Evolutionary conservation across 331 rosid genomes (phyloP).

Genomic region (Quercus tomentella): DNA sequence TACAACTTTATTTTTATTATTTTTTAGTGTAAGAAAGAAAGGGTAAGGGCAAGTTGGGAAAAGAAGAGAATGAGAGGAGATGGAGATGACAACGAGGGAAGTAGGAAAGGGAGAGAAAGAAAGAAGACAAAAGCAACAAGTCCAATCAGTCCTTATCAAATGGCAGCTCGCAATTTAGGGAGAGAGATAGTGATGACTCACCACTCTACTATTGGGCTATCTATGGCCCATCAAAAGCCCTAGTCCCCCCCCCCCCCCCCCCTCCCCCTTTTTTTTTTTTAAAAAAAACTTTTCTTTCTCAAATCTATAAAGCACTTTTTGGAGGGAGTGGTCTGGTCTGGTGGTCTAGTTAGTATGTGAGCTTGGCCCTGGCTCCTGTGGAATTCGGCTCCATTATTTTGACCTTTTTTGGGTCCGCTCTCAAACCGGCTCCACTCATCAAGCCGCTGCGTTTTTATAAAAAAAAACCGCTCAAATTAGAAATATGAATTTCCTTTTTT

Average conservation of each 20-base stretch:
- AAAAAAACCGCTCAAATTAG: too few species aligned
- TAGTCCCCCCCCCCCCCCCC: background rate
- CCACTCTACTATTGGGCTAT: background rate
- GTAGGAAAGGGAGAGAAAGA: background rate
- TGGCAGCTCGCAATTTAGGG: slow-evolving; percentile 48
- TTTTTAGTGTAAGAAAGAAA: background rate
- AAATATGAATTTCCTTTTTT: too few species aligned
- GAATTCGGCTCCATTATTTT: too few species aligned
- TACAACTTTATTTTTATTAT: too few species aligned
- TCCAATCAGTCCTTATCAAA: slow-evolving; percentile 35
- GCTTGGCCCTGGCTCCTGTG: too few species aligned
- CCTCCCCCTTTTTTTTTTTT: fast-evolving
- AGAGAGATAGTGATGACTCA: slow-evolving; percentile 20
- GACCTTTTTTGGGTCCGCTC: too few species aligned
- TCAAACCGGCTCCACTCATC: too few species aligned
- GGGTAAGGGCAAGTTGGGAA: background rate
- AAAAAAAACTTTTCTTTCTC: too few species aligned
- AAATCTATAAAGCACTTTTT: too few species aligned
- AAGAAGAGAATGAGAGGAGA: background rate
- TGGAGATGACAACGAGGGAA: slow-evolving; percentile 9
- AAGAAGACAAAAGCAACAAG: slow-evolving; percentile 26
- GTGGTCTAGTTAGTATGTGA: too few species aligned
- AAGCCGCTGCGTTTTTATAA: too few species aligned
- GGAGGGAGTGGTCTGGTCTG: too few species aligned
- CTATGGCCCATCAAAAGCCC: background rate